Percentiles rank a stretch among this genome's conserved stretches.
These are phyloP conservation scores for Xanthoceras sorbifolium DNA, from an alignment of 345 rosid genomes.

Conservation along the genomic window DNA sequence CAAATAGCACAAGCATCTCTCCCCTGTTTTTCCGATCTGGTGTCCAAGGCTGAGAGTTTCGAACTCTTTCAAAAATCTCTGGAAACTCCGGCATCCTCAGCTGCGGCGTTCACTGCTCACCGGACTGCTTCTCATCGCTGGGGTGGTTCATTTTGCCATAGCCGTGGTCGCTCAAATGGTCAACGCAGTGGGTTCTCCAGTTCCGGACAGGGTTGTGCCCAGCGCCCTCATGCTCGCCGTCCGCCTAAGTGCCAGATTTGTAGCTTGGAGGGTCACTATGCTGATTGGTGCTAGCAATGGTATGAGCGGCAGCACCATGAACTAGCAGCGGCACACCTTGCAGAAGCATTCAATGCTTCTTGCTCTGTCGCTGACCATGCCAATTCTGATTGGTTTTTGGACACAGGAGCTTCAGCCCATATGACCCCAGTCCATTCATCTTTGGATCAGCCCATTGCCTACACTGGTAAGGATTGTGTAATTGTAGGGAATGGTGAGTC, in stretches of 20 bases:
- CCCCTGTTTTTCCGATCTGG: too few species aligned
- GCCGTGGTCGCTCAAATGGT: too few species aligned
- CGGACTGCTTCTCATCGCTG: too few species aligned
- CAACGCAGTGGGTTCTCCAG: too few species aligned
- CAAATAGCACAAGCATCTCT: too few species aligned
- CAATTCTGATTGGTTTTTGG: neutral
- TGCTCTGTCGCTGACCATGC: neutral
- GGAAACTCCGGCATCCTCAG: too few species aligned
- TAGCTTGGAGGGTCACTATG: slow-evolving; percentile 1
- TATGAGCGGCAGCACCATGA: neutral
- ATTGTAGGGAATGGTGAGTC: slow-evolving; percentile 14
- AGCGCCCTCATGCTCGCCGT: neutral
- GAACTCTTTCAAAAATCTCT: too few species aligned
- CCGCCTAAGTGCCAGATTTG: slow-evolving; percentile 5
- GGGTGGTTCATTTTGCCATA: too few species aligned
- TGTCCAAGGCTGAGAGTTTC: too few species aligned
- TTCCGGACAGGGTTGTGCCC: neutral
- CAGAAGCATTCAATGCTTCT: slow-evolving; percentile 1
- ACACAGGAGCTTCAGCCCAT: neutral
- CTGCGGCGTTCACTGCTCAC: too few species aligned
- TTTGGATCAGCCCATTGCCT: neutral
- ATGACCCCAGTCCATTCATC: too few species aligned
- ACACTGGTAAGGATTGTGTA: slow-evolving; percentile 18
- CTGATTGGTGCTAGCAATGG: neutral
- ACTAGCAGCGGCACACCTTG: neutral